These are phyloP conservation scores for Jacaranda copaia DNA, from an alignment of 257 asterid genomes.

Conservation along the genomic window DNA sequence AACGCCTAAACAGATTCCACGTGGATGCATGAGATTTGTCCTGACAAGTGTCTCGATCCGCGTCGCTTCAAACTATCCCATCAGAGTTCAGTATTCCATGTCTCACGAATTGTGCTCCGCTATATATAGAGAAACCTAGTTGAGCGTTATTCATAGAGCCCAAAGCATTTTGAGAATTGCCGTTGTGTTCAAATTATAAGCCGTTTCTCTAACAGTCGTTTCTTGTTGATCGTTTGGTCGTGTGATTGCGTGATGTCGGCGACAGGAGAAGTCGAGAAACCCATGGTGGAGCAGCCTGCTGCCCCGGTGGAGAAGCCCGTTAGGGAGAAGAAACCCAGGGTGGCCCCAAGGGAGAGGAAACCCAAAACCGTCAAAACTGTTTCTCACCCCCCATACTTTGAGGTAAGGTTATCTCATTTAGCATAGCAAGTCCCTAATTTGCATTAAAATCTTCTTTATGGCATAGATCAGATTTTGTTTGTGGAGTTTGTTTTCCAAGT, in stretches of 20 bases:
- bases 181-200: background rate
- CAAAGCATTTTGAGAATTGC: background rate
- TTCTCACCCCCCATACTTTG: slow-evolving; percentile 75
- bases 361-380: slow-evolving; percentile 55
- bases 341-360: slow-evolving; percentile 59
- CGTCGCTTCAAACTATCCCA: slow-evolving; percentile 38
- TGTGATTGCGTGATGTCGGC: slow-evolving; percentile 49
- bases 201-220: background rate
- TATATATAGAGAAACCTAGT: slow-evolving; percentile 45
- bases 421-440: too few relatives aligned
- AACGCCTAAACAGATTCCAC: slow-evolving; percentile 35
- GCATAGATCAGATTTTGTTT: too few relatives aligned
- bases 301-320: slow-evolving; percentile 40
- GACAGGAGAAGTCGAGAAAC: slow-evolving; percentile 45
- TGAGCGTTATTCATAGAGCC: background rate
- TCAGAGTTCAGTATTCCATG: slow-evolving; percentile 31
- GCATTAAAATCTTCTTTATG: background rate
- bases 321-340: slow-evolving; percentile 61
- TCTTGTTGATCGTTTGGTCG: slow-evolving; percentile 4
- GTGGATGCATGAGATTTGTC: slow-evolving; percentile 38
- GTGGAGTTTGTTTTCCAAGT: too few relatives aligned
- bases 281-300: slow-evolving; percentile 36
- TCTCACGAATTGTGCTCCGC: slow-evolving; percentile 34
- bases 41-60: slow-evolving; percentile 39
- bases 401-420: slow-evolving; percentile 38